Percentiles rank a stretch among this genome's conserved stretches.
Evolutionary conservation across 345 rosid genomes (phyloP).

Genomic region (Litchi chinensis): DNA sequence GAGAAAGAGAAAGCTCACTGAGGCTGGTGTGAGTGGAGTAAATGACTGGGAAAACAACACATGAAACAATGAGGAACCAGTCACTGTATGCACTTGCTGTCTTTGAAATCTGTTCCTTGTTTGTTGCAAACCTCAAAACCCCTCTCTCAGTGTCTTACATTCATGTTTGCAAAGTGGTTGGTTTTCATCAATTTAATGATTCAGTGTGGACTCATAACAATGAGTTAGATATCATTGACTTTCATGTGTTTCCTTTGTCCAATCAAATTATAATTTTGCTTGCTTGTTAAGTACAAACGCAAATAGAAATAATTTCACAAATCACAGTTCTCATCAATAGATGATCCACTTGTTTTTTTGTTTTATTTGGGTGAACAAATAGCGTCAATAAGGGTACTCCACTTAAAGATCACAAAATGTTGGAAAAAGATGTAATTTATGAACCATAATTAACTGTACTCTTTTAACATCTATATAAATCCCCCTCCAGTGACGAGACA

Average conservation of each 20-base stretch:
- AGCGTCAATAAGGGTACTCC: too few relatives aligned
- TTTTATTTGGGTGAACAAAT: too few relatives aligned
- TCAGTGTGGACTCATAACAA: background rate
- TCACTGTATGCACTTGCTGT: conserved; percentile 33
- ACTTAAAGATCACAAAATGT: too few relatives aligned
- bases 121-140: conserved; percentile 12
- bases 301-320: too few relatives aligned
- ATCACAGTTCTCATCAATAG: too few relatives aligned
- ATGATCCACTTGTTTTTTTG: too few relatives aligned
- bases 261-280: background rate
- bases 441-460: conserved; percentile 1
- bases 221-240: background rate
- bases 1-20: conserved; percentile 20
- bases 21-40: conserved; percentile 22
- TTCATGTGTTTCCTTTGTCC: background rate
- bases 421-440: background rate
- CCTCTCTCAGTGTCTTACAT: background rate
- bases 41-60: conserved; percentile 69
- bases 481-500: conserved; percentile 14
- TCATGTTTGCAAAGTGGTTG: conserved; percentile 15
- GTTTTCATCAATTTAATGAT: background rate
- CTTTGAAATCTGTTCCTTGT: conserved; percentile 41
- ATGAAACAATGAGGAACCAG: conserved; percentile 62
- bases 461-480: conserved; percentile 26
- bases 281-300: background rate